Conservation (phyloP, 495 filamentous ascomycete species). For the Penicillium samsonianum region DNA sequence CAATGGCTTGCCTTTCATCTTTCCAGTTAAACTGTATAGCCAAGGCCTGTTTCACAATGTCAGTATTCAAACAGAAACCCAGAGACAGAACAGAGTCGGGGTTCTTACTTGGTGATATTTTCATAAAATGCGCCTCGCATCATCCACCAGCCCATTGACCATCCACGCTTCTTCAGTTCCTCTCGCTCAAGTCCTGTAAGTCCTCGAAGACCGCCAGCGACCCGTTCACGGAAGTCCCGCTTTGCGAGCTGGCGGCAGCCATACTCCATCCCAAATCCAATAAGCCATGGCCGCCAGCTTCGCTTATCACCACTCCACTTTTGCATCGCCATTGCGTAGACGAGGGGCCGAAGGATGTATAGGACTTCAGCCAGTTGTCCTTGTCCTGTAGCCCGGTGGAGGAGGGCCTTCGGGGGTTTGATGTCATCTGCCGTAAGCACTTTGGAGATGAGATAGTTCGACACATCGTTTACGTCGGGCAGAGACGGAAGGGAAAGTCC, state of each 20-base stretch:
- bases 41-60: conserved; percentile 50
- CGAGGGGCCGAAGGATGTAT: conserved; percentile 84
- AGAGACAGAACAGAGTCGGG: not conserved
- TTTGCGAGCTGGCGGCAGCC: conserved; percentile 81
- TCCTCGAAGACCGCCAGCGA: conserved; percentile 66
- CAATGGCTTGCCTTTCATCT: conserved; percentile 72
- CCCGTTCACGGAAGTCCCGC: conserved; percentile 64
- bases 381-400: conserved; percentile 68
- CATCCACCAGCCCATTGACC: conserved; percentile 90
- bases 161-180: conserved; percentile 80
- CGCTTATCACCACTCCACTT: conserved; percentile 60
- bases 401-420: conserved; percentile 79
- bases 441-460: conserved; percentile 82
- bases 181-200: conserved; percentile 84
- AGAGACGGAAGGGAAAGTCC: conserved; percentile 79
- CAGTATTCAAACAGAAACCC: conserved; percentile 23
- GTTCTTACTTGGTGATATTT: conserved; percentile 74
- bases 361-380: conserved; percentile 83
- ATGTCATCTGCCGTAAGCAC: conserved; percentile 95
- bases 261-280: conserved; percentile 85
- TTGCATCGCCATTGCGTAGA: conserved; percentile 86
- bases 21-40: conserved; percentile 60
- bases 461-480: conserved; percentile 76
- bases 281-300: conserved; percentile 85
- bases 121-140: conserved; percentile 97